Percentiles rank a stretch among this genome's conserved stretches.
phyloP scores from a whole-genome alignment of 768 basidiomycete species.

The Boletus tylopilopsis region DNA sequence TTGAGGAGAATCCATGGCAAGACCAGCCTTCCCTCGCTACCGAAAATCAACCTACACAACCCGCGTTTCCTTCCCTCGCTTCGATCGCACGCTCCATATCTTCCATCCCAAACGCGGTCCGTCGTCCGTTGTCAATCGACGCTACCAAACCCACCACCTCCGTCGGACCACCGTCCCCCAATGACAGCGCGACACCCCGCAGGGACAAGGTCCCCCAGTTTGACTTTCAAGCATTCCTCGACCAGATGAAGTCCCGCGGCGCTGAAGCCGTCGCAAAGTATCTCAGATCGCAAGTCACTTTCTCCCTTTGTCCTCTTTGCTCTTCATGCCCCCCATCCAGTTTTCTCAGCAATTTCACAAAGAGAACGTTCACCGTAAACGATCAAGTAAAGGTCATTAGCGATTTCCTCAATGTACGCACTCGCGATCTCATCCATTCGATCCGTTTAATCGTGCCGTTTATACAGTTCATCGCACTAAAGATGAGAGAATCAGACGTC shows the following conservation, averaged over 20 bases:
- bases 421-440: background rate
- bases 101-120: slow-evolving; percentile 43
- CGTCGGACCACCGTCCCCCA: slow-evolving; percentile 5
- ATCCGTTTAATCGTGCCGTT: slow-evolving; percentile 13
- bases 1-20: too few species aligned
- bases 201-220: slow-evolving; percentile 52
- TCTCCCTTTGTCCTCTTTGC: background rate
- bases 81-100: slow-evolving; percentile 60
- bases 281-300: slow-evolving; percentile 77
- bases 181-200: background rate
- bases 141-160: slow-evolving; percentile 5
- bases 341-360: slow-evolving; percentile 90
- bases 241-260: slow-evolving; percentile 84
- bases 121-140: slow-evolving; percentile 9
- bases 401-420: slow-evolving; percentile 77
- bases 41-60: too few species aligned
- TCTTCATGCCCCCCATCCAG: slow-evolving; percentile 37
- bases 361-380: slow-evolving; percentile 84
- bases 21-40: too few species aligned
- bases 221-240: slow-evolving; percentile 92
- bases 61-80: slow-evolving; percentile 27
- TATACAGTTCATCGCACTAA: slow-evolving; percentile 78
- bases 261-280: slow-evolving; percentile 96
- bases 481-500: slow-evolving; percentile 81
- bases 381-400: slow-evolving; percentile 96